These are phyloP conservation scores for Cyclospora cayetanensis DNA, from an alignment of 169 alveolate genomes.

Conservation along the genomic window DNA sequence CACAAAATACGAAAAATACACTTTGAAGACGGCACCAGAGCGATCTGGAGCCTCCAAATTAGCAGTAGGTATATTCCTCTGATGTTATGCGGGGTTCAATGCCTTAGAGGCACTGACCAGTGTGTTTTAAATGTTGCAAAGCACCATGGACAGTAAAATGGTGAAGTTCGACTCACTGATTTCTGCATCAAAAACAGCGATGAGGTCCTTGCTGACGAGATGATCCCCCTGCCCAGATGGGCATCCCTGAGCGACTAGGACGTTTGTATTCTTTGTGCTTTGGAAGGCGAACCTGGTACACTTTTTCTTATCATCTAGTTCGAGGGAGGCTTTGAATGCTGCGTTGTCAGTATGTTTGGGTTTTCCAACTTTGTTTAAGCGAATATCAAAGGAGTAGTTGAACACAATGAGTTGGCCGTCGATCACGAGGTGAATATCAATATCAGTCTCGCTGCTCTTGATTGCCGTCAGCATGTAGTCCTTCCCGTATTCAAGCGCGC, in stretches of 20 bases:
- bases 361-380: constrained; percentile 75
- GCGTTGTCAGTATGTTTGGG: constrained; percentile 72
- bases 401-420: constrained; percentile 78
- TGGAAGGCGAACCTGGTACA: constrained; percentile 1
- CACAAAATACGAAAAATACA: neutral
- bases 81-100: no score
- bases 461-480: constrained; percentile 79
- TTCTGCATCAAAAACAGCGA: constrained; percentile 69
- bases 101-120: neutral
- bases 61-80: no score
- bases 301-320: constrained; percentile 41
- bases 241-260: constrained; percentile 62
- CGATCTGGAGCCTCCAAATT: no score
- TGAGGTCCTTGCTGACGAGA: constrained; percentile 55
- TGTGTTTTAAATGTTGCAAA: no score
- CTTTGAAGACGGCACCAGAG: no score
- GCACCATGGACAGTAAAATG: no score
- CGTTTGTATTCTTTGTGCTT: neutral
- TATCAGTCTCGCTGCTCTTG: constrained; percentile 79
- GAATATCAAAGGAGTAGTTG: constrained; percentile 78
- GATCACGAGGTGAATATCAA: constrained; percentile 75
- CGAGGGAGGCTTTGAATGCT: constrained; percentile 65
- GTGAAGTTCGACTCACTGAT: constrained; percentile 61
- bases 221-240: constrained; percentile 51
- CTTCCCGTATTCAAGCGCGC: constrained; percentile 74